Conservation (phyloP, 345 rosid genomes). For the Populus nigra region DNA sequence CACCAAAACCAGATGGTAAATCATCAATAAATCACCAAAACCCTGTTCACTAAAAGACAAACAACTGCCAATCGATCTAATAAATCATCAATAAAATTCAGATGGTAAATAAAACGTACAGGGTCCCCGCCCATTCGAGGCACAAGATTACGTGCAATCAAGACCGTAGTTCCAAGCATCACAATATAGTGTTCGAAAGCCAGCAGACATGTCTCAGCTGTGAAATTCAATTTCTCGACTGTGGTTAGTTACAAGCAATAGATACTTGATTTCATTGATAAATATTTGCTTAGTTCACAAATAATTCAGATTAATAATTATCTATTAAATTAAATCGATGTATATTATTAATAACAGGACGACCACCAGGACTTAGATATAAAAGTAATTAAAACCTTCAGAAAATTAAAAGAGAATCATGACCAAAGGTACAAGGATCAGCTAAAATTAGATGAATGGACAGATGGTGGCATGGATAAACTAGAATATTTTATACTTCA, state of each 20-base stretch:
- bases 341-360: background rate
- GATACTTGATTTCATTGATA: background rate
- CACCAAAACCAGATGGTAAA: slow-evolving; percentile 3
- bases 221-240: slow-evolving; percentile 13
- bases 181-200: slow-evolving; percentile 96
- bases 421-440: background rate
- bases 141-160: slow-evolving; percentile 65
- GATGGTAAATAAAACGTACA: slow-evolving; percentile 42
- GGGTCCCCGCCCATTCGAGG: slow-evolving; percentile 77
- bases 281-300: background rate
- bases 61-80: background rate
- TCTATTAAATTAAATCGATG: background rate
- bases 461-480: slow-evolving; percentile 14
- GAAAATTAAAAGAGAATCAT: slow-evolving; percentile 25
- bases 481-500: background rate
- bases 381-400: background rate
- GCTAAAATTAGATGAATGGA: background rate
- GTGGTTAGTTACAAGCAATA: slow-evolving; percentile 1
- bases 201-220: slow-evolving; percentile 67
- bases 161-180: slow-evolving; percentile 80
- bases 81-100: background rate
- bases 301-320: background rate
- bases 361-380: background rate
- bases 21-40: too few relatives aligned
- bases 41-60: background rate